phyloP scores from a whole-genome alignment of 495 filamentous ascomycete species.

The Daldinia caldariorum region DNA sequence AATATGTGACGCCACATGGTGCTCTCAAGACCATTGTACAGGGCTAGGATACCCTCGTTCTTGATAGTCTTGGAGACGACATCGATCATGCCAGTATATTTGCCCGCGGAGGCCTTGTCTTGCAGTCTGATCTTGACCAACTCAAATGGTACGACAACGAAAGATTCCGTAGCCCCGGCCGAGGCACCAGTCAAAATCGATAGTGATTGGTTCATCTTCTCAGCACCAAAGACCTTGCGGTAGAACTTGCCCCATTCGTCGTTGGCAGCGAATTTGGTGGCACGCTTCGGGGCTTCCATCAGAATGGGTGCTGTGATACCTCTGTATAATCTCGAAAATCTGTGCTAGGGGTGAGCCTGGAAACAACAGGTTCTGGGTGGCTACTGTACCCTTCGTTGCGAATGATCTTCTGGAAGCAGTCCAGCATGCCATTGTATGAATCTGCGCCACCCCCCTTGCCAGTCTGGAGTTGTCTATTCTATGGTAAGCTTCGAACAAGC shows the following conservation, averaged over 20 bases:
- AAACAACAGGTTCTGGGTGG: background rate
- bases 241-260: constrained; percentile 97
- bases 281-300: constrained; percentile 99
- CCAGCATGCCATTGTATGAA: constrained; percentile 93
- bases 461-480: constrained; percentile 82
- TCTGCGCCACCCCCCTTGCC: constrained; percentile 75
- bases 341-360: constrained; percentile 48
- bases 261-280: constrained; percentile 98
- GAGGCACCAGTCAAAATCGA: constrained; percentile 92
- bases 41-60: constrained; percentile 82
- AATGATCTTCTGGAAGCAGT: constrained; percentile 97
- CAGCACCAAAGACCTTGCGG: constrained; percentile 78
- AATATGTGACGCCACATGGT: constrained; percentile 97
- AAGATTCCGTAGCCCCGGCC: constrained; percentile 93
- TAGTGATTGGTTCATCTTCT: constrained; percentile 88
- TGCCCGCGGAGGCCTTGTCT: constrained; percentile 91
- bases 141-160: constrained; percentile 95
- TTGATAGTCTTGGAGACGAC: constrained; percentile 81
- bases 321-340: constrained; percentile 89
- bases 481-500: constrained; percentile 45
- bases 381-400: constrained; percentile 83
- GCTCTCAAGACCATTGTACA: constrained; percentile 97
- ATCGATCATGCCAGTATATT: constrained; percentile 95
- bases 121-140: constrained; percentile 92
- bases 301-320: constrained; percentile 95